These are phyloP conservation scores for Cornus controversa DNA, from an alignment of 148 eudicot species.

Conservation along the genomic window DNA sequence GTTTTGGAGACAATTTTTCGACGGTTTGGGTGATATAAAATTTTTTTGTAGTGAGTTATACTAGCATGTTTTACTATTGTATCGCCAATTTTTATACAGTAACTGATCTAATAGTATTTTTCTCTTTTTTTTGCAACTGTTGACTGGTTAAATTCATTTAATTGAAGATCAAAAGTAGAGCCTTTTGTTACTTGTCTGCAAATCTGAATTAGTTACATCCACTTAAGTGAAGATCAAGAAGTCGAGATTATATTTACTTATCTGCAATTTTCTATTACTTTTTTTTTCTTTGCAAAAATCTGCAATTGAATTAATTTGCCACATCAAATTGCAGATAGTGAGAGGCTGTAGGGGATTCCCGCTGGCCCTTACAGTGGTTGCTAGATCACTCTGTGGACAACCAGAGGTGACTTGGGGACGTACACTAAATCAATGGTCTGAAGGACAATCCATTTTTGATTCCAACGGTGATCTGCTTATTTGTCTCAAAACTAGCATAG, in stretches of 20 bases:
- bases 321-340: conserved; percentile 22
- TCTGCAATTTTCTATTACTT: background rate
- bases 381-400: conserved; percentile 22
- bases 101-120: too few species aligned
- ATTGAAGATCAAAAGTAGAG: too few species aligned
- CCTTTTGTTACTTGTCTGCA: too few species aligned
- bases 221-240: background rate
- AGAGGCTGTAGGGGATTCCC: conserved; percentile 23
- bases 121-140: too few species aligned
- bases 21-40: too few species aligned
- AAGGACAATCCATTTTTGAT: conserved; percentile 18
- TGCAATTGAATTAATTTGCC: background rate
- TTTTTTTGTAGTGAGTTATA: too few species aligned
- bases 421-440: conserved; percentile 17
- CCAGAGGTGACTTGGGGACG: conserved; percentile 10
- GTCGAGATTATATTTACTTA: background rate
- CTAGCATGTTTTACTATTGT: too few species aligned
- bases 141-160: too few species aligned
- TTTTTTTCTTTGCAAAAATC: background rate
- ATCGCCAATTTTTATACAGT: too few species aligned
- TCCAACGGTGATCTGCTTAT: conserved; percentile 7
- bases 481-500: conserved; percentile 22
- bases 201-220: too few species aligned
- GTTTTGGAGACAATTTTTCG: too few species aligned
- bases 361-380: conserved; percentile 23